Evolutionary conservation across 208 protist genomes (phyloP).

Genomic region (Crithidia expoeki): DNA sequence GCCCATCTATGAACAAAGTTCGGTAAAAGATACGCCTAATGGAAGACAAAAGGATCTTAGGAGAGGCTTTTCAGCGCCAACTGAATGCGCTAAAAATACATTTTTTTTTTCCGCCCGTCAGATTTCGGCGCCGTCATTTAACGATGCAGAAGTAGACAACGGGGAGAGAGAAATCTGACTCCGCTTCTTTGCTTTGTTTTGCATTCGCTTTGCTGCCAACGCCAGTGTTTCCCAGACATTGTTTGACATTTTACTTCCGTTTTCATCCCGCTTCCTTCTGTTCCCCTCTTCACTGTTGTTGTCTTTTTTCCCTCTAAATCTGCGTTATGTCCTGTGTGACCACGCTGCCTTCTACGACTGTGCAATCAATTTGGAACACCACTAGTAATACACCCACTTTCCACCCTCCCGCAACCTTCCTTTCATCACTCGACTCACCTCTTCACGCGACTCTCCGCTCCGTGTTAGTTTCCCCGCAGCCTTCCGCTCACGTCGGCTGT

Average conservation of each 20-base stretch:
- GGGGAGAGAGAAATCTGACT: too few species aligned
- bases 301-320: not conserved
- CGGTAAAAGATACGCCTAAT: too few species aligned
- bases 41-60: too few species aligned
- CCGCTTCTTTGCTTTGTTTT: not conserved
- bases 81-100: too few species aligned
- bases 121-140: not conserved
- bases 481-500: not conserved
- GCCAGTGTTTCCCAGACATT: too few species aligned
- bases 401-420: not conserved
- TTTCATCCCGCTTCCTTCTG: too few species aligned
- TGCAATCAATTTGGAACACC: not conserved
- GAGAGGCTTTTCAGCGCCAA: too few species aligned
- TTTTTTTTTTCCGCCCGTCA: too few species aligned
- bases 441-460: not conserved
- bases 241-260: too few species aligned
- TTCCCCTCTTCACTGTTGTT: not conserved
- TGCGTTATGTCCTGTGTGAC: too few species aligned
- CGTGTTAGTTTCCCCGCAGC: slow-evolving; percentile 4
- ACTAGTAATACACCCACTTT: slow-evolving; percentile 6
- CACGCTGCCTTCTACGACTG: not conserved
- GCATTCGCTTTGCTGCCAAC: too few species aligned
- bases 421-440: not conserved
- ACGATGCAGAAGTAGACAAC: not conserved
- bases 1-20: too few species aligned